A percentile compares a stretch with the other conserved stretches of the same genome.
Evolutionary conservation across 108 stramenopile species (phyloP).

Genomic region (Skeletonema tropicum): DNA sequence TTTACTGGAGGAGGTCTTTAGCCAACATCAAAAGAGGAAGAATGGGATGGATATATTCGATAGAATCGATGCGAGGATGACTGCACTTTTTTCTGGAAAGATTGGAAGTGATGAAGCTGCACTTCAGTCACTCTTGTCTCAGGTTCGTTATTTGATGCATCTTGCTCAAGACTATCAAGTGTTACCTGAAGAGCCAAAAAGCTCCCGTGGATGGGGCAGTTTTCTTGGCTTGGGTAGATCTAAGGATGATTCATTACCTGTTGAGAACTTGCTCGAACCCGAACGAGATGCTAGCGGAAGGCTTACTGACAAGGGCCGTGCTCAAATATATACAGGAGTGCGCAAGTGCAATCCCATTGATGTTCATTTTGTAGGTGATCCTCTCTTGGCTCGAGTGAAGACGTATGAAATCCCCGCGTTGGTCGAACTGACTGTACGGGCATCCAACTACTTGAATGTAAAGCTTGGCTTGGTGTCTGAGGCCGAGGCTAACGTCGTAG

Average conservation of each 20-base stretch:
- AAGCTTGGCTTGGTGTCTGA: constrained; percentile 50
- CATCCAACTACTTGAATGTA: constrained; percentile 61
- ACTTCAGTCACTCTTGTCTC: constrained; percentile 47
- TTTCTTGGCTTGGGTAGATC: constrained; percentile 9
- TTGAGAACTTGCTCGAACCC: constrained; percentile 5
- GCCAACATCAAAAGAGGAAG: constrained; percentile 72
- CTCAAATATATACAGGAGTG: constrained; percentile 52
- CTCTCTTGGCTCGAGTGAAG: constrained; percentile 53
- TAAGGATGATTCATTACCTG: constrained; percentile 1
- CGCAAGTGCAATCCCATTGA: constrained; percentile 68
- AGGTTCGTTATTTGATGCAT: constrained; percentile 66
- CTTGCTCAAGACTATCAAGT: constrained; percentile 68
- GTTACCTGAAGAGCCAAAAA: constrained; percentile 27
- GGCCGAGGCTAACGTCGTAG: not conserved
- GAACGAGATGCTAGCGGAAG: constrained; percentile 56
- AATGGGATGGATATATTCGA: constrained; percentile 64
- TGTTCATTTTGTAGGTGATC: constrained; percentile 71
- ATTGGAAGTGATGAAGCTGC: constrained; percentile 57
- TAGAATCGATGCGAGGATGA: constrained; percentile 55
- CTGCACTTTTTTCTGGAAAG: constrained; percentile 56
- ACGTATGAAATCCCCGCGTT: constrained; percentile 70
- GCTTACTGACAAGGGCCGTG: constrained; percentile 64
- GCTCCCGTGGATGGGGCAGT: not conserved
- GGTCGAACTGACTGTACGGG: constrained; percentile 49
- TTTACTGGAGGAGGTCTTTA: constrained; percentile 82